These are phyloP conservation scores for Plasmodium blacklocki DNA, from an alignment of 169 alveolate genomes.

Conservation along the genomic window DNA sequence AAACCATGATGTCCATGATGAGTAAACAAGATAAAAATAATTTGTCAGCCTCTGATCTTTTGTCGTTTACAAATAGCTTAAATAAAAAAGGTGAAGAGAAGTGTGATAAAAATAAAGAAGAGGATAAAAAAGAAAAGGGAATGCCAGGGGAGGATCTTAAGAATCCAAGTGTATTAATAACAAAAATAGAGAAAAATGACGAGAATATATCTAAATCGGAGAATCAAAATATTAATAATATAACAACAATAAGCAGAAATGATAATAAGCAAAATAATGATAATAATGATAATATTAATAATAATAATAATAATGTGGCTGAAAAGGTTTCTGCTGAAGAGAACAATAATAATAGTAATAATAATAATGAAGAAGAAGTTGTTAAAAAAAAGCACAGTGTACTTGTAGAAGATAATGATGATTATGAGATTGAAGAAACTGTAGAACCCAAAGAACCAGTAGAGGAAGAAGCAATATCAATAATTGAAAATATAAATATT, in stretches of 20 bases:
- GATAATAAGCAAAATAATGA: background rate
- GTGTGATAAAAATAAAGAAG: slow-evolving; percentile 1
- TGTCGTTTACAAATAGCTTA: background rate
- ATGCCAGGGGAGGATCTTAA: background rate
- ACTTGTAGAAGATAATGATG: slow-evolving; percentile 60
- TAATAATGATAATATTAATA: background rate
- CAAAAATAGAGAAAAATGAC: background rate
- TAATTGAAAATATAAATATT: slow-evolving; percentile 46
- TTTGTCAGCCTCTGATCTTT: background rate
- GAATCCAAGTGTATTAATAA: background rate
- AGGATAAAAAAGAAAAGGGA: background rate
- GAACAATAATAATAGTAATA: too few species aligned
- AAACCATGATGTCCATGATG: slow-evolving; percentile 46
- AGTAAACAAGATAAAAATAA: slow-evolving; percentile 7
- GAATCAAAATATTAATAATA: background rate
- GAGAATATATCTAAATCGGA: background rate
- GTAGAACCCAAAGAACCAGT: slow-evolving; percentile 36
- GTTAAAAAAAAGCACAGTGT: slow-evolving; percentile 68
- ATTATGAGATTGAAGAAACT: slow-evolving; percentile 47
- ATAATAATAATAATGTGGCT: background rate
- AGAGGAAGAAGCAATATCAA: slow-evolving; percentile 67
- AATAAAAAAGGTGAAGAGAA: background rate
- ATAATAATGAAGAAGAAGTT: slow-evolving; percentile 41
- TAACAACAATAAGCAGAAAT: background rate
- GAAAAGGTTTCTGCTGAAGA: background rate